Conservation (phyloP, 441 rosid genomes). For the Erodium moschatum region DNA sequence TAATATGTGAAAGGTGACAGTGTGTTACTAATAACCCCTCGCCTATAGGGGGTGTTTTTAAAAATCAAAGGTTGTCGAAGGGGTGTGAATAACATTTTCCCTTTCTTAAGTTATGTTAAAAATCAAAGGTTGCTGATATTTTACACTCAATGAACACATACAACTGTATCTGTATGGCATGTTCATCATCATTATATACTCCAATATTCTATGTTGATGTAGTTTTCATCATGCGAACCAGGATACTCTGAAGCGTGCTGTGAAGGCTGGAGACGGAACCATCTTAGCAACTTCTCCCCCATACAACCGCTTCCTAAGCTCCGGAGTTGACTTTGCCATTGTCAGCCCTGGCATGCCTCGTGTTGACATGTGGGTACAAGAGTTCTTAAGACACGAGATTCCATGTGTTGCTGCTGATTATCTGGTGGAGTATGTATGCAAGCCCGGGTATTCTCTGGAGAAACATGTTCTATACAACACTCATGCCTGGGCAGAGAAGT, state of each 20-base stretch:
- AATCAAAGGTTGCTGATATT: background rate
- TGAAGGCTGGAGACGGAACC: constrained; percentile 90
- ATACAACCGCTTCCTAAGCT: constrained; percentile 57
- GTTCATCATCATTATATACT: background rate
- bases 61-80: too few species aligned
- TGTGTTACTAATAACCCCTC: too few species aligned
- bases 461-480: constrained; percentile 71
- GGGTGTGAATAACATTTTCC: too few species aligned
- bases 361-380: constrained; percentile 73
- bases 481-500: constrained; percentile 63
- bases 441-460: constrained; percentile 74
- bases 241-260: constrained; percentile 90
- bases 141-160: background rate
- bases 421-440: constrained; percentile 91
- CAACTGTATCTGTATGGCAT: background rate
- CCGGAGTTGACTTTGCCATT: constrained; percentile 69
- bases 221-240: constrained; percentile 22
- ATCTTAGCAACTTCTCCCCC: constrained; percentile 95
- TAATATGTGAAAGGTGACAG: too few species aligned
- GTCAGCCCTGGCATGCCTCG: constrained; percentile 67
- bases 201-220: background rate
- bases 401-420: constrained; percentile 84
- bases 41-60: too few species aligned
- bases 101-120: background rate
- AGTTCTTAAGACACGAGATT: constrained; percentile 69